Percentiles rank a stretch among this genome's conserved stretches.
These are phyloP conservation scores for Coemansia sp. DNA, from an alignment of 192 early-diverging fungal genomes.

Conservation along the genomic window DNA sequence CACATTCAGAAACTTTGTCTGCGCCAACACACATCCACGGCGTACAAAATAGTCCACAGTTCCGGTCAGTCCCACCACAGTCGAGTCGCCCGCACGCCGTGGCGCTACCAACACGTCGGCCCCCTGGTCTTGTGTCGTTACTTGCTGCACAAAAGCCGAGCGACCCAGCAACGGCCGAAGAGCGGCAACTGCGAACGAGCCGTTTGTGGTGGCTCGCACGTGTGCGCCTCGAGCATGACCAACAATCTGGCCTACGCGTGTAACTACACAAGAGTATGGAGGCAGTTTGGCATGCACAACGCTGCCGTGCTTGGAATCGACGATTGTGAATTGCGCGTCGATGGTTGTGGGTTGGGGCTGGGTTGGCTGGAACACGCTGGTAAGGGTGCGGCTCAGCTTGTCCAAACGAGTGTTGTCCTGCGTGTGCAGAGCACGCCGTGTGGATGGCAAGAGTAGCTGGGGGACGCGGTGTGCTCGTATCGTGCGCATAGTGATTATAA, in stretches of 20 bases:
- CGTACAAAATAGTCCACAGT: conserved; percentile 62
- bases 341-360: conserved; percentile 20
- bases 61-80: conserved; percentile 60
- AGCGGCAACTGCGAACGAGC: conserved; percentile 22
- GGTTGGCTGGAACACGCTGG: conserved; percentile 8
- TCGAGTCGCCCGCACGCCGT: conserved; percentile 61
- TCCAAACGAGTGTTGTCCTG: not conserved
- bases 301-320: conserved; percentile 24
- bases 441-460: too few relatives aligned
- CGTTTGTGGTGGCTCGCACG: conserved; percentile 14
- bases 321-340: conserved; percentile 35
- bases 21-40: conserved; percentile 62
- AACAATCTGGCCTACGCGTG: conserved; percentile 31
- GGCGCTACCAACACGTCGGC: conserved; percentile 73
- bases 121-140: conserved; percentile 54
- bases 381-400: conserved; percentile 11
- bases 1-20: conserved; percentile 31
- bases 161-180: conserved; percentile 40
- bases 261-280: conserved; percentile 37
- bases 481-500: too few relatives aligned
- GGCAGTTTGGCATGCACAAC: conserved; percentile 36
- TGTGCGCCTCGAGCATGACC: conserved; percentile 15
- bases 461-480: too few relatives aligned
- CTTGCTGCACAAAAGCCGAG: conserved; percentile 30
- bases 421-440: too few relatives aligned